Evolutionary conservation across 768 basidiomycete genomes (phyloP), one percentile per base, ranked within the genome.

Genomic region (Tephrocybe sp.): DNA sequence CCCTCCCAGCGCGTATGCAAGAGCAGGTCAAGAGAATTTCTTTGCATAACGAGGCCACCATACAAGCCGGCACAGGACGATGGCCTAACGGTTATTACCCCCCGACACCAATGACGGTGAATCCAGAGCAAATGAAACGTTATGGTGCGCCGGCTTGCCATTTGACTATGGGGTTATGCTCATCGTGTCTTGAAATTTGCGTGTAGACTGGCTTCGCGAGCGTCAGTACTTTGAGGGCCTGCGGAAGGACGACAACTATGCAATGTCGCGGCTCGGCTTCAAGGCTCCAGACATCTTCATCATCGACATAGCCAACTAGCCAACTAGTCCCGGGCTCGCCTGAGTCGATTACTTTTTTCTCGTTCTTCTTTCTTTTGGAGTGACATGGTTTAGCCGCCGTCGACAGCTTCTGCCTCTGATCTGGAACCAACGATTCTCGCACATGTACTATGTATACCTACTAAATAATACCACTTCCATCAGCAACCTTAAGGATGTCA

Each of bases 211-310:
- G 87, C 76, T 92, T 16, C 77, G 86, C 36, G 90, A 91, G 47
- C 75, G 78, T 46, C 72, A 77, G 18, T 89, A 75, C 64, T 90
- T 92, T 51, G 89, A 92, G 51, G 74, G 76, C 13, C 58, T 92
- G 48, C 56, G 56, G 9, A 80, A 73, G 61, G 79, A 85, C 54
- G 87, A 89, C 55, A 60, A 57, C 7, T 92, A 91, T 56, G 71
- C 76, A 1, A 56, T 67, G 22, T 62, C 71, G 8, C 78, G 88
- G 5, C 79, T 92, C 24, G 90, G 90, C 1, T 92, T 81, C 68
- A 77, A 74, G 47, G 90, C 90, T 2, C 82, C 89, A 5, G 92
- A 92, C 60, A 78, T 91, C 31, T 89, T 89, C 61, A 73, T 90
- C 31, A 82, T 92, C 84, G 75, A 77, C 47, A n/a, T n/a, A n/a